Percentiles rank a stretch among this genome's conserved stretches.
Conservation (phyloP, 2,329 filamentous ascomycete species). For the Aspergillus japonicus region DNA sequence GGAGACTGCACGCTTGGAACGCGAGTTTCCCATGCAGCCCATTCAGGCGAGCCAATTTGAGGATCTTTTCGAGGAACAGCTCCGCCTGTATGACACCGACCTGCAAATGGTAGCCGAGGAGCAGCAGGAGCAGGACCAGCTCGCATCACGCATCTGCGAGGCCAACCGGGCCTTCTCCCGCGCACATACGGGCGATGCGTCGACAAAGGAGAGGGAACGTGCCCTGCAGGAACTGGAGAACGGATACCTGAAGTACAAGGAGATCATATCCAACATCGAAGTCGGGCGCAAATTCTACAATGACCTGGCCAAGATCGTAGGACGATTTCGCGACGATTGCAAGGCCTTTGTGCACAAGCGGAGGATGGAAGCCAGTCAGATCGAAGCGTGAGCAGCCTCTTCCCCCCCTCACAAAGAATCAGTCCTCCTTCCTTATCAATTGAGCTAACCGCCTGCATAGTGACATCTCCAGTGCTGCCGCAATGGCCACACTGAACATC, state of each 20-base stretch:
- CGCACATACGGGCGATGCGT: conserved; percentile 66
- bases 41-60: conserved; percentile 91
- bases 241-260: conserved; percentile 94
- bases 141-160: conserved; percentile 67
- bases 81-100: conserved; percentile 80
- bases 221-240: conserved; percentile 85
- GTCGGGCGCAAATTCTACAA: conserved; percentile 96
- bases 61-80: conserved; percentile 77
- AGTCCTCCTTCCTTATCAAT: too few relatives aligned
- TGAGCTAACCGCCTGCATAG: conserved; percentile 31
- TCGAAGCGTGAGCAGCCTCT: conserved; percentile 65
- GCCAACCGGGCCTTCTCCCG: conserved; percentile 76
- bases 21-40: conserved; percentile 77
- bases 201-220: conserved; percentile 73
- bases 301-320: conserved; percentile 83
- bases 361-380: conserved; percentile 72
- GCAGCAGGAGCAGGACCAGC: conserved; percentile 69
- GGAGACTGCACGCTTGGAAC: conserved; percentile 81
- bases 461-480: conserved; percentile 54
- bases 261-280: conserved; percentile 88
- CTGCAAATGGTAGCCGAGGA: conserved; percentile 70
- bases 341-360: conserved; percentile 76
- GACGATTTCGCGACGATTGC: conserved; percentile 77
- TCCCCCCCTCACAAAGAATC: not conserved
- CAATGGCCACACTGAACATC: conserved; percentile 60